Percentiles rank a stretch among this genome's conserved stretches.
Conservation (phyloP, 164 flowering plant species). For the Annona cherimola region DNA sequence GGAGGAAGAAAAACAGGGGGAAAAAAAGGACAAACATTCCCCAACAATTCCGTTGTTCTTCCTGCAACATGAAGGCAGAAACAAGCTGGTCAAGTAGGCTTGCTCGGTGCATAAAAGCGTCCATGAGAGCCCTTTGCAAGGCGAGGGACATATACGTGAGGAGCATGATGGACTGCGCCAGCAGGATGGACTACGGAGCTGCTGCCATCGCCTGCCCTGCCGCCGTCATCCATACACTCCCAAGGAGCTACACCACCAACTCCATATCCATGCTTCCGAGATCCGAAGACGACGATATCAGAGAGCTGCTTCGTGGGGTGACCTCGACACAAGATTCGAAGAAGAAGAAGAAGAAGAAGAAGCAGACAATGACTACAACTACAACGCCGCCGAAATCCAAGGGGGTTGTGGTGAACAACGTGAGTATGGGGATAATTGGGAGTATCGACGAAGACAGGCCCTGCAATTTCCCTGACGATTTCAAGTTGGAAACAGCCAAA, state of each 20-base stretch:
- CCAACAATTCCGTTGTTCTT: neutral
- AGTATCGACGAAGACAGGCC: constrained; percentile 67
- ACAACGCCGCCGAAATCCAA: constrained; percentile 1
- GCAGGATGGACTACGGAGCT: constrained; percentile 13
- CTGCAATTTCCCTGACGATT: constrained; percentile 35
- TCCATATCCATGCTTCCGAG: constrained; percentile 13
- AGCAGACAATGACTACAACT: neutral
- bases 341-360: constrained; percentile 17
- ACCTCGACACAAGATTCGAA: constrained; percentile 12
- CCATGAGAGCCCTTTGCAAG: constrained; percentile 28
- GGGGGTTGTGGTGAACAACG: constrained; percentile 14
- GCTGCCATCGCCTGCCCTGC: constrained; percentile 14
- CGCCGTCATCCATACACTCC: constrained; percentile 19
- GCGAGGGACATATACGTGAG: constrained; percentile 38
- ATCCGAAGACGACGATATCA: constrained; percentile 30
- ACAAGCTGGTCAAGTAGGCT: constrained; percentile 16
- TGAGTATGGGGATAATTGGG: constrained; percentile 40
- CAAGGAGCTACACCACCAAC: constrained; percentile 37
- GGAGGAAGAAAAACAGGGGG: no score
- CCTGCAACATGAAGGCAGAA: constrained; percentile 11
- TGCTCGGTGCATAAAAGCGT: constrained; percentile 24
- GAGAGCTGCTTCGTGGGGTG: constrained; percentile 39
- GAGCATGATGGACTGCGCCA: constrained; percentile 31
- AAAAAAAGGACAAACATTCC: neutral
- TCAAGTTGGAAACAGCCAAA: neutral